Base-by-base conservation (phyloP, 176 grass and related monocot species). In the Chloris gayana region DNA sequence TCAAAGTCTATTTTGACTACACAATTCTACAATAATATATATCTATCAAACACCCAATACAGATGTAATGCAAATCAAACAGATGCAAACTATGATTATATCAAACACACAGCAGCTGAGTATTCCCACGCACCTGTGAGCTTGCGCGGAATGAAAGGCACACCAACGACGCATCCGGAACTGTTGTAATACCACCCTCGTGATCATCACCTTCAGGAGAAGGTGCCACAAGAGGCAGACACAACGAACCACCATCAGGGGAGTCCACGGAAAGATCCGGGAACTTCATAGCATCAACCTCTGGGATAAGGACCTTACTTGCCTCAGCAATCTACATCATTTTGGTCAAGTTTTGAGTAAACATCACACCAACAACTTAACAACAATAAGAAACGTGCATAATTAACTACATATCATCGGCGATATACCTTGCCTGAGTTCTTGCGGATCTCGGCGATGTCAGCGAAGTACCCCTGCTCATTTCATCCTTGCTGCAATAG, bases 131-230 rank as follows among this genome's bases (percentile, higher is more conserved):
- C 86, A 98, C 95, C 87, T 88, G 95, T 0, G 95, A 98, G 75
- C 86, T 98, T 82, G 92, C 95, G 6, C 92, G 92, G 73, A 95
- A 98, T 59, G 95, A 98, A 86, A 98, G 88, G 41, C 92, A 94
- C 74, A 95, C 59, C 29, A 95, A 83, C 69, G 88, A 89, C 13
- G 76, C 95, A 79, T 68, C 62, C 73, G 95, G 78, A 79, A 75
- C 75, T 25, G 57, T 73, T 1, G 6, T 39, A 64, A 34, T 47
- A 15, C 45, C 58, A 72, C 56, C 34, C 37, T 39, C 49, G 33
- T n/a, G 1, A 15, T 14, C 67, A 67, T 0, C 47, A 0, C 10
- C 66, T 51, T 41, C 56, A 1, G 4, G 6, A 45, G 66, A 38
- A 59, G 67, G 19, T 2, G 4, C 73, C 60, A 75, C 74, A 79